Base-by-base conservation (phyloP, 805 yeast genomes). In the Kluyveromyces starmeri region DNA sequence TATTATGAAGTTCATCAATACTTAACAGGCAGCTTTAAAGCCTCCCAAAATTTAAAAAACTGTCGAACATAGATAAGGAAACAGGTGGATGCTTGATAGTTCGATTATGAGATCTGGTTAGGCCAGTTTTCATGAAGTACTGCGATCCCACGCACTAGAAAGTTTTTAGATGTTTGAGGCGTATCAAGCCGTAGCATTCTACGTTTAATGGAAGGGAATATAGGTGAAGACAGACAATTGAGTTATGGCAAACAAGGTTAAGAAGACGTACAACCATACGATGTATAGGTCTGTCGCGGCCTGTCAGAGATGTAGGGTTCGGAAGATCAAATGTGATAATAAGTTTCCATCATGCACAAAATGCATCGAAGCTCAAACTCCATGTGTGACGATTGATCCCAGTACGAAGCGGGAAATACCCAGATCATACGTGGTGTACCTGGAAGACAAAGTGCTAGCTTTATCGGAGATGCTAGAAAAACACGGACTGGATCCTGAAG, bases 331-430 rank as follows among this genome's bases (percentile, higher is more conserved):
- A 43, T 78, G 83, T 51, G 70, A 74, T n/a, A 65, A 77, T 39
- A 66, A 62, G 26, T 67, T 64, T 27, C 83, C 83, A 1, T 57
- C 68, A 11, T 78, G 83, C 47, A 58, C 62, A 18, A 66, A 67
- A 42, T 78, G 84, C 54, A 56, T 60, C 12, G 70, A 65, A 37
- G 79, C 82, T 8, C 71, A 74, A 5, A 79, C 64, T 2, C 83
- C 81, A 5, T 86, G 96, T 58, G 75, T 84, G 4, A 84, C 94
- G 0, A 57, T 83, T 3, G 96, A 88, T 52, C 86, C 94, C 0
- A 84, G 86, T 5, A 83, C 95, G 0, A 94, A 95, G 0, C 64
- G 94, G 36, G 85, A 81, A 44, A 74, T 85, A 1, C 94, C 96
- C 0, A 62, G 96, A 24, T 80, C 85, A 2, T 81, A 82, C 49